Percentiles rank a stretch among this genome's conserved stretches.
Conservation (phyloP, 352 stramenopile genomes). For the Phytophthora podocarpi region DNA sequence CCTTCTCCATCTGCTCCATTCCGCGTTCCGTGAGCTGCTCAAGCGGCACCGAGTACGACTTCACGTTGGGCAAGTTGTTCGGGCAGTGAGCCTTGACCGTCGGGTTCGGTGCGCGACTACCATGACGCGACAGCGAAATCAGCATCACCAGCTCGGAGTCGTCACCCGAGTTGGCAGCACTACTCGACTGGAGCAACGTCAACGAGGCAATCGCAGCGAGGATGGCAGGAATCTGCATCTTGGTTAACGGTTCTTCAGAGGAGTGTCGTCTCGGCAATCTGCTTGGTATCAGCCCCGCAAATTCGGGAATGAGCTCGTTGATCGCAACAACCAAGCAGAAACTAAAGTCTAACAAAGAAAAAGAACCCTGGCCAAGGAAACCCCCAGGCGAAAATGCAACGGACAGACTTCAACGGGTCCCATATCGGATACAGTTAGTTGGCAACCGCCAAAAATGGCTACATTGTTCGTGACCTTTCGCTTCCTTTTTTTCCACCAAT, state of each 20-base stretch:
- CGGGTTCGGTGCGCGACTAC: conserved; percentile 73
- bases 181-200: conserved; percentile 14
- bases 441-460: conserved; percentile 16
- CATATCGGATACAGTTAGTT: not conserved
- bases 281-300: conserved; percentile 14
- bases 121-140: conserved; percentile 74
- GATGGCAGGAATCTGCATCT: conserved; percentile 40
- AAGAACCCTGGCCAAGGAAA: conserved; percentile 33
- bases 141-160: conserved; percentile 68
- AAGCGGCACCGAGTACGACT: conserved; percentile 64
- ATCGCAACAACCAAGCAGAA: not conserved
- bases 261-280: not conserved
- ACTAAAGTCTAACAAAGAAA: conserved; percentile 13
- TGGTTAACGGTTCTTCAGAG: conserved; percentile 1
- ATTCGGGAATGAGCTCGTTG: conserved; percentile 23
- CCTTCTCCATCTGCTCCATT: conserved; percentile 72
- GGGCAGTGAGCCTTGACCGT: conserved; percentile 65
- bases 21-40: conserved; percentile 78
- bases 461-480: conserved; percentile 26
- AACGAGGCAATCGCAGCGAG: conserved; percentile 27
- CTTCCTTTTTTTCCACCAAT: conserved; percentile 33
- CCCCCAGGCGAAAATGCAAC: conserved; percentile 20
- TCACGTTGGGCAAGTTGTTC: conserved; percentile 65
- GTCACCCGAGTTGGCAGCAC: not conserved
- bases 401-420: conserved; percentile 16